Evolutionary conservation across 768 basidiomycete genomes (phyloP).

Genomic region (Mycena amicta): DNA sequence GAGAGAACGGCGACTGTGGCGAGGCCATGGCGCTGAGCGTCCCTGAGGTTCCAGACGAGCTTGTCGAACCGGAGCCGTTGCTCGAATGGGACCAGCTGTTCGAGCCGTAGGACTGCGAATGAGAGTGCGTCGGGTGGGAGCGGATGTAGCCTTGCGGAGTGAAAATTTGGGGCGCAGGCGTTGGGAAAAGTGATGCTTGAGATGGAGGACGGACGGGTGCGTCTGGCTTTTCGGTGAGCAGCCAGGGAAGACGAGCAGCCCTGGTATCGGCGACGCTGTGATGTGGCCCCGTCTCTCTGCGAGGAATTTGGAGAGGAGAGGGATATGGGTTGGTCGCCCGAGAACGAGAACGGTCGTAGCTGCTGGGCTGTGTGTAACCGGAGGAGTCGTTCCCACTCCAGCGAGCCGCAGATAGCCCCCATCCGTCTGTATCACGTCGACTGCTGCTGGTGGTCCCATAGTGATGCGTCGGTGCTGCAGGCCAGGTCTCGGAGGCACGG

Average conservation of each 20-base stretch:
- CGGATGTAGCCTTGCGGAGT: neutral
- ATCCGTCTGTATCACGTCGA: neutral
- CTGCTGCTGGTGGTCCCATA: neutral
- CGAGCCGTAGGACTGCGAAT: slow-evolving; percentile 32
- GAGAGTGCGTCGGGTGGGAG: slow-evolving; percentile 2
- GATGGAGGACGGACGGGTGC: neutral
- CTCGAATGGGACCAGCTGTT: neutral
- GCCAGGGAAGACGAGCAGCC: neutral
- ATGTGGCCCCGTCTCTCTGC: neutral
- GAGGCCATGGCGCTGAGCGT: slow-evolving; percentile 12
- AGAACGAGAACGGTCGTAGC: neutral
- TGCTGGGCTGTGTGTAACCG: neutral
- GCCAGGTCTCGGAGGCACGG: neutral
- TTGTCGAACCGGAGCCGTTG: slow-evolving; percentile 7
- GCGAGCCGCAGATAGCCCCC: neutral
- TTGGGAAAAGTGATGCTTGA: neutral
- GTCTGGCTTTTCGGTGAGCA: neutral
- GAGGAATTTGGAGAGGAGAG: neutral
- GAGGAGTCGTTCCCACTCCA: neutral
- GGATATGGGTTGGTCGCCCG: neutral
- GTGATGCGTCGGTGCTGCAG: neutral
- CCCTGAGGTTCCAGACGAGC: slow-evolving; percentile 11
- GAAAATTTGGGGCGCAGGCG: neutral
- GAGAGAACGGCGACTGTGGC: slow-evolving; percentile 17
- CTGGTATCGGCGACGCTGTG: neutral